Percentiles rank a stretch among this genome's conserved stretches.
Evolutionary conservation across 352 stramenopile species (phyloP).

Genomic region (Globisporangium middletonii): DNA sequence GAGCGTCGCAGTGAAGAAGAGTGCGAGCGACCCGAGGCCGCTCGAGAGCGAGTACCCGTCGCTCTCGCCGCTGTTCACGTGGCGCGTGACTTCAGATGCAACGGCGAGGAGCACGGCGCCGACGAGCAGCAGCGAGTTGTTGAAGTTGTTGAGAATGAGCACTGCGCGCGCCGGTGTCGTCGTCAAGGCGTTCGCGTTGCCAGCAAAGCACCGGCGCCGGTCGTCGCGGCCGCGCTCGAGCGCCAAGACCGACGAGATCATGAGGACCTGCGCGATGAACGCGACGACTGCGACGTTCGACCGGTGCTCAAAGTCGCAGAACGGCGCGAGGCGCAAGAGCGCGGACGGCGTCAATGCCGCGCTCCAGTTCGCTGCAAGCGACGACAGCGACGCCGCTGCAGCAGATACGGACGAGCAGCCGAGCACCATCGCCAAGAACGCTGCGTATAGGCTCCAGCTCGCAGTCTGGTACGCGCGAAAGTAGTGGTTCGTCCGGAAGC

Average conservation of each 20-base stretch:
- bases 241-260: slow-evolving; percentile 72
- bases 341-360: not conserved
- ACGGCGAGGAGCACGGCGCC: slow-evolving; percentile 55
- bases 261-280: slow-evolving; percentile 71
- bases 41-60: slow-evolving; percentile 46
- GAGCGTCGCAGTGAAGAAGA: slow-evolving; percentile 71
- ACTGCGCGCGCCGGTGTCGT: slow-evolving; percentile 29
- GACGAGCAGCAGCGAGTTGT: slow-evolving; percentile 78
- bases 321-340: slow-evolving; percentile 11
- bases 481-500: slow-evolving; percentile 41
- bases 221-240: slow-evolving; percentile 41
- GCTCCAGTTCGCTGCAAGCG: not conserved
- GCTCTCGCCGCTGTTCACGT: slow-evolving; percentile 14
- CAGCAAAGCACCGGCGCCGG: slow-evolving; percentile 7
- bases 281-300: slow-evolving; percentile 49
- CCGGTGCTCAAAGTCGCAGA: slow-evolving; percentile 39
- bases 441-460: slow-evolving; percentile 47
- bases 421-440: slow-evolving; percentile 44
- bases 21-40: slow-evolving; percentile 49
- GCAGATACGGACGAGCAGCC: slow-evolving; percentile 18
- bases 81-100: slow-evolving; percentile 51
- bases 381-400: slow-evolving; percentile 1
- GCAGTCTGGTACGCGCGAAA: slow-evolving; percentile 68
- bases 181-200: not conserved
- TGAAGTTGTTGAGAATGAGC: slow-evolving; percentile 81